These are phyloP conservation scores for Ascochyta pisi DNA, from an alignment of 2,329 filamentous ascomycete genomes.

Conservation along the genomic window DNA sequence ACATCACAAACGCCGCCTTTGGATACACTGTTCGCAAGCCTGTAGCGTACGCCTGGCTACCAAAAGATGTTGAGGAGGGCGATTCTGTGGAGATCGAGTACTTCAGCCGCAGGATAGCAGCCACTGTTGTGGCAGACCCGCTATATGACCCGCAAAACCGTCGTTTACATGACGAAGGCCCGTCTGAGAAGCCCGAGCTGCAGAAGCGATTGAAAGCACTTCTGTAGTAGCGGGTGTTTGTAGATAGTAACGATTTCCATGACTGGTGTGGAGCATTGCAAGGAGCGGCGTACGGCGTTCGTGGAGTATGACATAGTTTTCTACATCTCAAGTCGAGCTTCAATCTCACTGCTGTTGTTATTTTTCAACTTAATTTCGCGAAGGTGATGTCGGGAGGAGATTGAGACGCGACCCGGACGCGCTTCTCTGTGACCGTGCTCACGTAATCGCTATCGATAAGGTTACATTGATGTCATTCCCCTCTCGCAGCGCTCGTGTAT, in stretches of 20 bases:
- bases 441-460: conserved; percentile 1
- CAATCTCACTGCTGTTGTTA: background rate
- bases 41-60: conserved; percentile 66
- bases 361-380: too few species aligned
- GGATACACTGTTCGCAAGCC: conserved; percentile 66
- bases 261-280: conserved; percentile 18
- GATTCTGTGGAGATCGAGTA: conserved; percentile 66
- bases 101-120: conserved; percentile 62
- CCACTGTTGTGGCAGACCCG: conserved; percentile 62
- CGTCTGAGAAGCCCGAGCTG: conserved; percentile 24
- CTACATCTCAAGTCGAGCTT: background rate
- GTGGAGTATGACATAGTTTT: background rate
- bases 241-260: conserved; percentile 21
- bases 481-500: conserved; percentile 46
- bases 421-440: background rate
- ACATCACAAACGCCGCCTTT: conserved; percentile 67
- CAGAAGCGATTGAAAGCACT: conserved; percentile 33
- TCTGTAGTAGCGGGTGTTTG: conserved; percentile 19
- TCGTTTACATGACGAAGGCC: conserved; percentile 41
- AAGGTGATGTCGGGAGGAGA: background rate
- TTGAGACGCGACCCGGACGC: background rate
- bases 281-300: conserved; percentile 1
- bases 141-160: conserved; percentile 55
- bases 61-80: conserved; percentile 56
- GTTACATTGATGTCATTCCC: conserved; percentile 33